A percentile compares a stretch with the other conserved stretches of the same genome.
These are phyloP conservation scores for Candida nonsorbophila DNA, from an alignment of 805 yeast genomes.

Conservation along the genomic window DNA sequence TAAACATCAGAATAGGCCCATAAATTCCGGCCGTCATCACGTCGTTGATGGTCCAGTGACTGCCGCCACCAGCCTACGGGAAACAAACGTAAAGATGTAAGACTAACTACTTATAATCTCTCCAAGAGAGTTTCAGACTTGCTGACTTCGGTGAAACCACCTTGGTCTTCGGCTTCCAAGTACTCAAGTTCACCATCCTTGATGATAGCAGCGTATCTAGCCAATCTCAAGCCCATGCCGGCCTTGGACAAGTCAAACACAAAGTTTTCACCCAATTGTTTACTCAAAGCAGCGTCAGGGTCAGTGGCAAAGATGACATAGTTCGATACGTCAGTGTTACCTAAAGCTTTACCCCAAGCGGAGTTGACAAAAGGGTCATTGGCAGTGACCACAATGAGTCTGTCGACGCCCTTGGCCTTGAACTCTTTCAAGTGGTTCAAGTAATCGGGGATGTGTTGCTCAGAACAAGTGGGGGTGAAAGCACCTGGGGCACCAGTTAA, in stretches of 20 bases:
- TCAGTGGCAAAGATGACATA: conserved; percentile 37
- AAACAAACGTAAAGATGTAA: too few relatives aligned
- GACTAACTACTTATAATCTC: conserved; percentile 10
- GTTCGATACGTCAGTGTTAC: conserved; percentile 27
- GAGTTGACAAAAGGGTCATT: conserved; percentile 39
- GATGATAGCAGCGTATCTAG: conserved; percentile 68
- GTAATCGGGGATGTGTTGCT: conserved; percentile 34
- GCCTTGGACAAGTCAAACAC: conserved; percentile 40
- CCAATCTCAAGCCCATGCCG: conserved; percentile 35
- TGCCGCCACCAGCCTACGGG: too few relatives aligned
- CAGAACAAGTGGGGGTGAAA: conserved; percentile 59
- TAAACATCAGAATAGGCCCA: too few relatives aligned
- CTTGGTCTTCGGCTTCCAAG: conserved; percentile 21
- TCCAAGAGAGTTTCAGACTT: conserved; percentile 19
- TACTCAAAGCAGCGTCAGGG: conserved; percentile 28
- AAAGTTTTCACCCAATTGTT: conserved; percentile 47
- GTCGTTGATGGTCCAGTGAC: too few relatives aligned
- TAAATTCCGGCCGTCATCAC: too few relatives aligned
- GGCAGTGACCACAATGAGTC: conserved; percentile 32
- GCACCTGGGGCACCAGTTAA: conserved; percentile 83
- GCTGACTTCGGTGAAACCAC: conserved; percentile 19
- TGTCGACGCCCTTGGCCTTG: conserved; percentile 26
- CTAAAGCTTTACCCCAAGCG: conserved; percentile 45
- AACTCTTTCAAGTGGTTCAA: conserved; percentile 43
- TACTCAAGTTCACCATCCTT: conserved; percentile 40